phyloP scores from a whole-genome alignment of 1,139 yeast genomes.

The Tardiomyces blankii region DNA sequence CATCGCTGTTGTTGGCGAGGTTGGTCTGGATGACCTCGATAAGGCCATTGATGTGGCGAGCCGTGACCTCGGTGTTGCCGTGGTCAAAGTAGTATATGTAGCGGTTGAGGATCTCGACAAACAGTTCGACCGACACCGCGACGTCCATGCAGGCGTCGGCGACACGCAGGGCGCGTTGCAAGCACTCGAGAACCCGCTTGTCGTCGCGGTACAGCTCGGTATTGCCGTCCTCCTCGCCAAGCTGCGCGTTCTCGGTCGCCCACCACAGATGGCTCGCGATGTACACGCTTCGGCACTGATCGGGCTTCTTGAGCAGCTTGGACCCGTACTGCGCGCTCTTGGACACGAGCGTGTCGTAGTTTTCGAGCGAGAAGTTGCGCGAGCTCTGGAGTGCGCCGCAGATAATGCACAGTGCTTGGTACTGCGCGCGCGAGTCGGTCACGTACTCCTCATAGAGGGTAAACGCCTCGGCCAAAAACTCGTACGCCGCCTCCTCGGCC shows the following conservation, averaged over 20 bases:
- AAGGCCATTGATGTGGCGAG: conserved; percentile 71
- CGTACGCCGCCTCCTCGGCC: conserved; percentile 62
- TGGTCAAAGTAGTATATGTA: conserved; percentile 78
- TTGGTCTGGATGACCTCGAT: conserved; percentile 77
- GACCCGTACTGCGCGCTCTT: conserved; percentile 84
- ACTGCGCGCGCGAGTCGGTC: conserved; percentile 51
- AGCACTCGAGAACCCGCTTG: conserved; percentile 53
- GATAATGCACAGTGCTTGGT: conserved; percentile 41
- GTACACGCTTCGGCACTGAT: conserved; percentile 87
- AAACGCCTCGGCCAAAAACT: conserved; percentile 81
- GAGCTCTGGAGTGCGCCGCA: conserved; percentile 53
- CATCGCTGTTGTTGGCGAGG: conserved; percentile 35
- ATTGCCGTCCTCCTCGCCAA: conserved; percentile 38
- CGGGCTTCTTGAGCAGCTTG: conserved; percentile 79
- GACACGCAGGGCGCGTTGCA: conserved; percentile 68
- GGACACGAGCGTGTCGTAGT: conserved; percentile 71
- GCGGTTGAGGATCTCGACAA: conserved; percentile 80
- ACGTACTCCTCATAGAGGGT: conserved; percentile 77
- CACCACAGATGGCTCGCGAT: conserved; percentile 91
- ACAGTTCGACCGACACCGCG: conserved; percentile 64
- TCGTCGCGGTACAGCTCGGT: conserved; percentile 39
- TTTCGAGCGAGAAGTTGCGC: conserved; percentile 46
- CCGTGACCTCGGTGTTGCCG: conserved; percentile 62
- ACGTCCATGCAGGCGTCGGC: conserved; percentile 93
- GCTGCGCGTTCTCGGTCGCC: conserved; percentile 52